Conservation (phyloP, 2,329 filamentous ascomycete species). For the Madurella mycetomatis region DNA sequence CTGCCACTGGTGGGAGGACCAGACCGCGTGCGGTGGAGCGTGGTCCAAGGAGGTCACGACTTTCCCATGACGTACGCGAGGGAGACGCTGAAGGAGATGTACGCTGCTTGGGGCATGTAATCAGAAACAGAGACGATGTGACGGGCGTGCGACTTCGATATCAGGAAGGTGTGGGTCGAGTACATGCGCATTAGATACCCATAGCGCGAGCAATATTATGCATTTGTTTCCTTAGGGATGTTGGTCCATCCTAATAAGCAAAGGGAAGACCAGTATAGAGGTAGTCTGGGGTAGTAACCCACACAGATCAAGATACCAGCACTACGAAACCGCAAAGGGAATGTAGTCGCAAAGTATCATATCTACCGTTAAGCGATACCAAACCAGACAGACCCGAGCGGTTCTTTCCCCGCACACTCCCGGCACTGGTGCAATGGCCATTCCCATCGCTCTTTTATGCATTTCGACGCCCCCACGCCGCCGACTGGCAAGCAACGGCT, state of each 20-base stretch:
- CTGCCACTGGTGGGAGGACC: slow-evolving; percentile 48
- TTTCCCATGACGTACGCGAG: slow-evolving; percentile 56
- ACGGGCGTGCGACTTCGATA: not conserved
- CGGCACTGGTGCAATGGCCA: slow-evolving; percentile 4
- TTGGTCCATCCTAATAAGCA: slow-evolving; percentile 6
- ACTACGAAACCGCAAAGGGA: slow-evolving; percentile 1
- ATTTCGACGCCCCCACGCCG: not conserved
- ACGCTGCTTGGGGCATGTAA: slow-evolving; percentile 42
- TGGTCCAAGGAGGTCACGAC: slow-evolving; percentile 54
- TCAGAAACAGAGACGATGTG: not conserved
- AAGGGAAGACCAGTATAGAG: not conserved
- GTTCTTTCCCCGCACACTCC: not conserved
- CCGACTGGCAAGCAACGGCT: not conserved
- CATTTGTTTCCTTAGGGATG: slow-evolving; percentile 3
- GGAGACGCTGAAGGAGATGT: slow-evolving; percentile 43
- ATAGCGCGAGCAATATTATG: not conserved
- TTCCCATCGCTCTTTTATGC: not conserved
- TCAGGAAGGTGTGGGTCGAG: not conserved
- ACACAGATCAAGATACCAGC: slow-evolving; percentile 7
- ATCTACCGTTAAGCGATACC: not conserved
- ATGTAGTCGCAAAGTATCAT: slow-evolving; percentile 14
- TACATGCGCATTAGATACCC: not conserved
- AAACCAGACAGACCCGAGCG: not conserved
- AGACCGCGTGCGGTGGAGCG: slow-evolving; percentile 44
- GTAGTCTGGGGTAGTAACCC: slow-evolving; percentile 7